Conservation (phyloP, 345 rosid species). For the Dimocarpus longan region DNA sequence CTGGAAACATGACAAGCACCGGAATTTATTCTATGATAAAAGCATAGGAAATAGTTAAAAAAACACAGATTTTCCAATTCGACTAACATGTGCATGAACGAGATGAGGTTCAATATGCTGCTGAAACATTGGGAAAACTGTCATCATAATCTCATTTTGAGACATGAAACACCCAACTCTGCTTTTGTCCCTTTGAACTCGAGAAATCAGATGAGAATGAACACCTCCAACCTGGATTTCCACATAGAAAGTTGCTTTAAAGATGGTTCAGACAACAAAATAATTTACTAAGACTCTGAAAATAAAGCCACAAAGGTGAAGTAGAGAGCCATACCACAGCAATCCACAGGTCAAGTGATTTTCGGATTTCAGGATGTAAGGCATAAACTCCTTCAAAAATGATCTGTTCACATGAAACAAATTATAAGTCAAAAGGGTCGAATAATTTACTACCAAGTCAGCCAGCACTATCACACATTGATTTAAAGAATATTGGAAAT, state of each 20-base stretch:
- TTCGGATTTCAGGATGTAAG: slow-evolving; percentile 90
- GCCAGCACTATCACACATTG: slow-evolving; percentile 2
- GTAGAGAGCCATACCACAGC: slow-evolving; percentile 74
- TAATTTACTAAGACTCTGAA: slow-evolving; percentile 11
- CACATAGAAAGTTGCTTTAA: slow-evolving; percentile 18
- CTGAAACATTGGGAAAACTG: slow-evolving; percentile 98
- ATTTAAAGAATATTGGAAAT: not conserved
- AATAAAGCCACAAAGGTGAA: slow-evolving; percentile 16
- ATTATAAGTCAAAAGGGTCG: not conserved
- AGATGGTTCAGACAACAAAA: slow-evolving; percentile 2
- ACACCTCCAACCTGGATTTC: slow-evolving; percentile 95
- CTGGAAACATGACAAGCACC: not conserved
- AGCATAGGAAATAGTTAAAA: slow-evolving; percentile 12
- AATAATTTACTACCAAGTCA: not conserved
- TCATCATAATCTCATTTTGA: slow-evolving; percentile 98
- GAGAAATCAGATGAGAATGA: slow-evolving; percentile 95
- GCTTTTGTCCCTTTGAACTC: slow-evolving; percentile 98
- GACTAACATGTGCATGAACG: slow-evolving; percentile 98
- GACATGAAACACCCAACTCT: slow-evolving; percentile 85
- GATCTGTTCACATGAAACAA: slow-evolving; percentile 54
- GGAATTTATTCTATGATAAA: not conserved
- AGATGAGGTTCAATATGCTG: slow-evolving; percentile 98
- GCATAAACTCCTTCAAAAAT: slow-evolving; percentile 98
- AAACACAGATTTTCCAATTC: slow-evolving; percentile 13
- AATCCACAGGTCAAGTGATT: slow-evolving; percentile 92